Conservation (phyloP, 2,329 filamentous ascomycete species). For the Didymellaceae sp. region DNA sequence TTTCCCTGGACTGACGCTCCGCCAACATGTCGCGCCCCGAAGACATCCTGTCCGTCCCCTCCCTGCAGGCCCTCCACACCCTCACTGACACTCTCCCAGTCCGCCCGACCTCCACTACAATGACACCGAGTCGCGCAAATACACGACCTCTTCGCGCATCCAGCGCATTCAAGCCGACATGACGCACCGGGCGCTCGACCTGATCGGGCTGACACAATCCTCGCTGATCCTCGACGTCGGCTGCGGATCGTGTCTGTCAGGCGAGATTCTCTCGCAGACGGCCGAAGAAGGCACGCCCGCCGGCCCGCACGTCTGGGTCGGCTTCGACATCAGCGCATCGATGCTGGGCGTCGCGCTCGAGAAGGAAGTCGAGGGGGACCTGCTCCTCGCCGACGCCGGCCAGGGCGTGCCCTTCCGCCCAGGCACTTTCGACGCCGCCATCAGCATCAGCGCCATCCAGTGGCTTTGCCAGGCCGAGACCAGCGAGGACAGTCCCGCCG, state of each 20-base stretch:
- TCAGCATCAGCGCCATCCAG: slow-evolving; percentile 95
- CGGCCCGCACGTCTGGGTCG: slow-evolving; percentile 93
- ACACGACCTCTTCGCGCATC: slow-evolving; percentile 95
- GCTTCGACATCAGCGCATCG: slow-evolving; percentile 92
- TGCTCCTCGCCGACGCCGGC: slow-evolving; percentile 93
- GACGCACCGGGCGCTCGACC: slow-evolving; percentile 90
- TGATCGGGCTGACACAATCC: slow-evolving; percentile 79
- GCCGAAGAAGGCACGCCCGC: slow-evolving; percentile 66
- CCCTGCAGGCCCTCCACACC: slow-evolving; percentile 14
- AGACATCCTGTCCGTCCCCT: slow-evolving; percentile 76
- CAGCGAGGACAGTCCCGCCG: slow-evolving; percentile 80
- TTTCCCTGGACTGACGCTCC: no score
- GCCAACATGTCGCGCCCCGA: slow-evolving; percentile 92
- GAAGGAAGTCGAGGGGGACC: slow-evolving; percentile 87
- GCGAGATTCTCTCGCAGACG: slow-evolving; percentile 85
- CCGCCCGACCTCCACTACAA: slow-evolving; percentile 98
- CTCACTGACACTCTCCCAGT: slow-evolving; percentile 56
- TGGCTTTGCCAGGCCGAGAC: slow-evolving; percentile 98
- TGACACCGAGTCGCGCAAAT: slow-evolving; percentile 93
- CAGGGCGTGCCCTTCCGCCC: slow-evolving; percentile 94
- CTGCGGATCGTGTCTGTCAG: slow-evolving; percentile 91
- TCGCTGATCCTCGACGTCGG: slow-evolving; percentile 96
- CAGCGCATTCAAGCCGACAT: slow-evolving; percentile 94
- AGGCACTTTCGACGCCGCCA: slow-evolving; percentile 91
- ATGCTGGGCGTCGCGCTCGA: slow-evolving; percentile 97